Percentiles rank a stretch among this genome's conserved stretches.
Evolutionary conservation across 352 stramenopile genomes (phyloP).

Genomic region (Stephanocyclus meneghinianus): DNA sequence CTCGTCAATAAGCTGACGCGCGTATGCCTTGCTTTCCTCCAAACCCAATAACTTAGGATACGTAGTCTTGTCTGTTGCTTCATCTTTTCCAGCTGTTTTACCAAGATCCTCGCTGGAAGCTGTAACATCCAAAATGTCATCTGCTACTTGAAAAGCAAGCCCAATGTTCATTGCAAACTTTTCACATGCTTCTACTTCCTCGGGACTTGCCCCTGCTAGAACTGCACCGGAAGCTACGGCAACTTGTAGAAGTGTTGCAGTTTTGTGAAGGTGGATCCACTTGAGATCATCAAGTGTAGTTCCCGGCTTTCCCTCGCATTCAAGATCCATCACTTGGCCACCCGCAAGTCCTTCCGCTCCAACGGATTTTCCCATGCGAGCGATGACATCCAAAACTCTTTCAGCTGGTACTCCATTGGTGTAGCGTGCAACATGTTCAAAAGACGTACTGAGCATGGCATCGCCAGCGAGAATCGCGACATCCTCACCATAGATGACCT

Average conservation of each 20-base stretch:
- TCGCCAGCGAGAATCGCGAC: constrained; percentile 87
- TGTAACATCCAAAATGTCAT: constrained; percentile 89
- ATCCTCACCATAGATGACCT: constrained; percentile 87
- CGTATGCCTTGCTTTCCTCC: constrained; percentile 83
- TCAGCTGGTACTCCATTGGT: constrained; percentile 71
- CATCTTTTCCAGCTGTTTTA: constrained; percentile 87
- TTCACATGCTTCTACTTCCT: constrained; percentile 83
- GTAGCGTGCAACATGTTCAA: constrained; percentile 79
- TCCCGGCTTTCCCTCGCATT: constrained; percentile 84
- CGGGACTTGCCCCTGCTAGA: constrained; percentile 79
- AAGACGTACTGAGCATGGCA: constrained; percentile 84
- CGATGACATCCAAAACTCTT: constrained; percentile 84
- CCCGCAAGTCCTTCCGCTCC: constrained; percentile 80
- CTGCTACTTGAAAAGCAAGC: constrained; percentile 87
- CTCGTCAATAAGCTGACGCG: constrained; percentile 81
- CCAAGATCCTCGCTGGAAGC: constrained; percentile 84
- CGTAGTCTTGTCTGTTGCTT: constrained; percentile 85
- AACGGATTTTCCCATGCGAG: constrained; percentile 82
- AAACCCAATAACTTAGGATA: constrained; percentile 86
- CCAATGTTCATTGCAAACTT: constrained; percentile 86
- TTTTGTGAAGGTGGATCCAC: constrained; percentile 89
- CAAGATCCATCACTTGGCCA: constrained; percentile 87
- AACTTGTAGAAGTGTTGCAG: constrained; percentile 83
- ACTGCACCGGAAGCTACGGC: constrained; percentile 82
- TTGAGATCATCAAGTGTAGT: constrained; percentile 85